Evolutionary conservation across 371 early-diverging fungal species (phyloP).

Genomic region (Smittium mucronatum): DNA sequence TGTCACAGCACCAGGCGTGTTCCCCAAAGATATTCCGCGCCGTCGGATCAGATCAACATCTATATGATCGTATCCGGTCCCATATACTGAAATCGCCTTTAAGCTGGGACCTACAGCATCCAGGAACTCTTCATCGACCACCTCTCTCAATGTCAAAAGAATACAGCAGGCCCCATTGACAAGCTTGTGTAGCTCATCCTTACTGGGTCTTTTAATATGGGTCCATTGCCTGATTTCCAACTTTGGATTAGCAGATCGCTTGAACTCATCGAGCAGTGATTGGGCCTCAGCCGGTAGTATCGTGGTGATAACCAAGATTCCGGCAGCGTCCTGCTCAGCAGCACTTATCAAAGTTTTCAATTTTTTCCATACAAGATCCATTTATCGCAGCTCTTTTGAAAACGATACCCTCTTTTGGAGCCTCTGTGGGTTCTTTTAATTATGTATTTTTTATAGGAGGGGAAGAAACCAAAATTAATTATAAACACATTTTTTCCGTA

Average conservation of each 20-base stretch:
- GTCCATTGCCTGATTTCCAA: background rate
- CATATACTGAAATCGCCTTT: background rate
- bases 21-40: background rate
- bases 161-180: background rate
- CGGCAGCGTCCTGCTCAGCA: background rate
- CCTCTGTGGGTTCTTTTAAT: no score
- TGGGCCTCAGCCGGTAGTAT: background rate
- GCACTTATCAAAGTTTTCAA: no score
- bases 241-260: background rate
- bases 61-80: background rate
- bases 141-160: background rate
- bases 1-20: background rate
- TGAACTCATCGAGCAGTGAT: background rate
- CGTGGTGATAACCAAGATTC: background rate
- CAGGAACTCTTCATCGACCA: background rate
- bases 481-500: no score
- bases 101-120: background rate
- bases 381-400: no score
- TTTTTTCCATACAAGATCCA: no score
- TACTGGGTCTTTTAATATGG: background rate
- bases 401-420: no score
- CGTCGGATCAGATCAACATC: background rate
- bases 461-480: no score
- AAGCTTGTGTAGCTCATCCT: background rate
- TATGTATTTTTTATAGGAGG: no score